A percentile compares a stretch with the other conserved stretches of the same genome.
Conservation (phyloP, 345 rosid genomes). For the Camelina laxa region DNA sequence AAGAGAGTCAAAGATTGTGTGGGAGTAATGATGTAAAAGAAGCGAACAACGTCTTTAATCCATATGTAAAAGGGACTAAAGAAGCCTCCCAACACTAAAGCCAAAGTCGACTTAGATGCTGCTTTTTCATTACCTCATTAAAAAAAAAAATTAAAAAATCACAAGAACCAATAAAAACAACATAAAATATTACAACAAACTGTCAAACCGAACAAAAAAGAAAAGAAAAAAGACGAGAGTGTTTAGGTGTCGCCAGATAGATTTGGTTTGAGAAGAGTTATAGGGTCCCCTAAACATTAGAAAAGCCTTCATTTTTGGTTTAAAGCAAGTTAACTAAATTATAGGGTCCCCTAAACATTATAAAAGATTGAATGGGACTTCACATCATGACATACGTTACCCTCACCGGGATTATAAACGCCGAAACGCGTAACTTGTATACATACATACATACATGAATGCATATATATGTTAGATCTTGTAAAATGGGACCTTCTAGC, state of each 20-base stretch:
- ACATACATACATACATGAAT: background rate
- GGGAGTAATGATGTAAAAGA: slow-evolving; percentile 47
- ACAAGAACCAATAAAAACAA: slow-evolving; percentile 2
- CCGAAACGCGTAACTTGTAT: slow-evolving; percentile 16
- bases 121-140: background rate
- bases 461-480: slow-evolving; percentile 8
- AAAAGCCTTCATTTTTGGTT: slow-evolving; percentile 29
- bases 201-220: slow-evolving; percentile 16
- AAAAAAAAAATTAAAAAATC: too few species aligned
- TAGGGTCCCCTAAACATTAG: slow-evolving; percentile 28
- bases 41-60: slow-evolving; percentile 43
- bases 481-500: slow-evolving; percentile 45
- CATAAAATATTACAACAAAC: background rate
- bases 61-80: slow-evolving; percentile 36
- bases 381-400: slow-evolving; percentile 1
- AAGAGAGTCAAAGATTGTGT: slow-evolving; percentile 44
- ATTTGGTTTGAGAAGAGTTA: slow-evolving; percentile 22
- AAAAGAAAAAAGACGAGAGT: slow-evolving; percentile 24
- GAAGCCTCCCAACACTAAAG: slow-evolving; percentile 43
- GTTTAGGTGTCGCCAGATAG: slow-evolving; percentile 45
- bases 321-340: slow-evolving; percentile 1
- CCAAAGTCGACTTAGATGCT: slow-evolving; percentile 44
- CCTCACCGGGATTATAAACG: background rate
- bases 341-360: background rate
- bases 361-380: background rate